These are phyloP conservation scores for Kuraishia capsulata DNA, from an alignment of 805 yeast genomes.

Conservation along the genomic window DNA sequence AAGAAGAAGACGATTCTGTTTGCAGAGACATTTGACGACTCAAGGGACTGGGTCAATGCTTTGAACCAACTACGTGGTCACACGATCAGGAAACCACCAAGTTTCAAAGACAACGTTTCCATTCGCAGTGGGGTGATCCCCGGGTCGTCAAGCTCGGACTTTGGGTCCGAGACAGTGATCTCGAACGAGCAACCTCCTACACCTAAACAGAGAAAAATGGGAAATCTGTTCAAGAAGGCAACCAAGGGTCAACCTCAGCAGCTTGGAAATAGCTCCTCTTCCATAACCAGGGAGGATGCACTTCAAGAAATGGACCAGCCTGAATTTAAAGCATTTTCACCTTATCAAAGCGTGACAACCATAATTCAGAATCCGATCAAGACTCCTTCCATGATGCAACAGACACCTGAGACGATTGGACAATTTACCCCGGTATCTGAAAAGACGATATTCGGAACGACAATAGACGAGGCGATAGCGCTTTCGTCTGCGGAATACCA, in stretches of 20 bases:
- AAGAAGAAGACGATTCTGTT: constrained; percentile 39
- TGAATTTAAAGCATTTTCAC: constrained; percentile 2
- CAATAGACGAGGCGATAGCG: constrained; percentile 39
- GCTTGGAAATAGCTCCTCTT: background rate
- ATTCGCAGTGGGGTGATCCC: background rate
- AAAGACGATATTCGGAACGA: constrained; percentile 50
- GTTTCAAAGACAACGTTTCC: background rate
- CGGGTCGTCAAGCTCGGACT: background rate
- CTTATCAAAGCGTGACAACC: background rate
- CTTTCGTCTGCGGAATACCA: constrained; percentile 42
- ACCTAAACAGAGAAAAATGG: constrained; percentile 5
- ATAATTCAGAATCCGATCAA: background rate
- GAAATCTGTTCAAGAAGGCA: constrained; percentile 5
- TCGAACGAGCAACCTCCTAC: background rate
- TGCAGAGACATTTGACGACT: constrained; percentile 69
- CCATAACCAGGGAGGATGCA: background rate
- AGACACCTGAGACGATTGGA: background rate
- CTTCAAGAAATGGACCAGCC: constrained; percentile 1
- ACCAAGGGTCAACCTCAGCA: background rate
- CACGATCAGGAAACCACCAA: background rate
- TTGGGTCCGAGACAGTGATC: background rate
- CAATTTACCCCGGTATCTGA: background rate
- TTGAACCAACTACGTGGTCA: constrained; percentile 3
- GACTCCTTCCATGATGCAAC: background rate
- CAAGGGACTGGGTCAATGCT: constrained; percentile 16